Base-by-base conservation (phyloP, 345 rosid genomes). In the Citrus trifoliata region DNA sequence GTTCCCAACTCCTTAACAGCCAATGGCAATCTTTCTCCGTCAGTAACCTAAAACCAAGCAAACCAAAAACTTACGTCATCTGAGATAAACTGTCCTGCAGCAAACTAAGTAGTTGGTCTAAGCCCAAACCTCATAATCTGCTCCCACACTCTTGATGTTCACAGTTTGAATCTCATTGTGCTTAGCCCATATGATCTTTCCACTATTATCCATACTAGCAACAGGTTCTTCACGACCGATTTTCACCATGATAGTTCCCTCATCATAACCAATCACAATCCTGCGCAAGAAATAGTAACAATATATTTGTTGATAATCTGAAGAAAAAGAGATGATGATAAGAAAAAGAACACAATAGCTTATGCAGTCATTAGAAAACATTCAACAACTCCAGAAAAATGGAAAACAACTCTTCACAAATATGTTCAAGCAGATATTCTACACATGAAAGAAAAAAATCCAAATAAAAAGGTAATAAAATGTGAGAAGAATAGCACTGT, bases 161-260 rank as follows among this genome's bases (percentile, higher is more conserved):
- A 94, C 97, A 64, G 99, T 97, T 85, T 97, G 99, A 84, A 97
- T 91, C 86, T 97, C 99, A 88, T 97, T 97, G 83, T 94, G 99
- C 90, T 94, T 97, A 35, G 99, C 98, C 99, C 99, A 97, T 82
- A 94, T 94, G 85, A 97, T 94, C 87, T 97, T 97, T 73, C 99
- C 99, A 75, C 96, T 91, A 80, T 88, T 97, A 82, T 97, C 99
- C 99, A 97, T 97, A 86, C 99, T 97, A 69, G 99, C 98, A 21
- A 97, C 98, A 80, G 99, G 99, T 73, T 89, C 93, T 85, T 97
- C 99, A 61, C 96, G 92, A 70, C 99, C 99, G 63, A 97, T 90
- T 91, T 97, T 97, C 76, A 97, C 97, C 99, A 97, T 97, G 75
- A 97, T 94, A 79, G 96, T 94, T 89, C 99, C 99, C 87, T 97